Evolutionary conservation across 75 land plant genomes (phyloP), one percentile per base, ranked within the genome.

Genomic region (Adiantum capillusveneris): DNA sequence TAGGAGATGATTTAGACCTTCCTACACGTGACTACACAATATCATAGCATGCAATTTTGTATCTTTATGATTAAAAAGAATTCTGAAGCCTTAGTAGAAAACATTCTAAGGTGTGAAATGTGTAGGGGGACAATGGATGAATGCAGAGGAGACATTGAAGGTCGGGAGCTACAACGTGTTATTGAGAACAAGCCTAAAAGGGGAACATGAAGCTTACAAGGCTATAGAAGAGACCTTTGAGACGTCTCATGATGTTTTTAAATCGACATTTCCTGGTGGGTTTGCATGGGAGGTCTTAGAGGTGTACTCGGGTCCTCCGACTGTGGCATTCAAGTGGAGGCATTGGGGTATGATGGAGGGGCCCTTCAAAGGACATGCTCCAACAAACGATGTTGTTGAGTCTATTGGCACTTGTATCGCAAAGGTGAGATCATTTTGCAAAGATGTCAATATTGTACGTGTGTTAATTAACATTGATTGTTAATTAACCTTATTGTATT

Each of bases 281-380:
- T 90, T 90, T 61, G 84, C 91, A 2, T 90, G 87, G 92, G 96
- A 90, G 56, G 92, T 86, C 36, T 26, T 78, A 0, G 58, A 55
- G 17, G 92, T 90, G 22, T 87, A 83, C 65, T 78, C 90, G 0
- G 84, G 81, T 6, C 92, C 91, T 0, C 96, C 91, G 5, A 52
- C 60, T 50, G 83, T 90, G 14, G 66, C 65, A 14, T 86, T 74
- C 79, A 90, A 90, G 74, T 90, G 69, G 68, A 59, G 96, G 72
- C 96, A 90, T 43, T 90, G 96, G 96, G 96, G 93, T 13, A 55
- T 59, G 71, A 79, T 87, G 69, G 88, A 84, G 25, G 96, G 96
- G 0, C 69, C 82, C 28, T 90, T 69, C 59, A 83, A 77, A 68
- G 88, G 81, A 25, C 82, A 87, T 65, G 80, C 78, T 0, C 74